Base-by-base conservation (phyloP, 2,329 filamentous ascomycete species). In the Nannizzia gypsea region DNA sequence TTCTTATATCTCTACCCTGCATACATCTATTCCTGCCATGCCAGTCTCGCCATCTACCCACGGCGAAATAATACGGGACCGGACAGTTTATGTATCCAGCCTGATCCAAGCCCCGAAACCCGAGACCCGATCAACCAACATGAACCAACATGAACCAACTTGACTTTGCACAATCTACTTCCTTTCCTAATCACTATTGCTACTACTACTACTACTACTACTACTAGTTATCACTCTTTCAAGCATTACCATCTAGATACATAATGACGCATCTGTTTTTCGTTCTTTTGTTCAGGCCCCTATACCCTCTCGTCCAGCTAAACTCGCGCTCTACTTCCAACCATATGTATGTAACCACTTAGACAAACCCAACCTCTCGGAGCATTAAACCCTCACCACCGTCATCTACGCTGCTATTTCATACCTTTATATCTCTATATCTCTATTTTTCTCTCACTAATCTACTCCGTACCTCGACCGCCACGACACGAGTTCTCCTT, bases 261-360 rank as follows among this genome's bases (percentile, higher is more conserved):
- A 54, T 54, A 54, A 54, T 54, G 50, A 54, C 50, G 26, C 50
- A 54, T 54, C n/a, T 34, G 50, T 54, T 36, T n/a, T 54, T 34
- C 50, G n/a, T 54, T 36, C 50, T 17, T 54, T 54, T 34, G 26
- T 31, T 54, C 50, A 31, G 31, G 24, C 50, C 50, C 28, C 31
- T 54, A 54, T 54, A 54, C 50, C 50, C 50, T 34, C 6, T 54
- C 15, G 9, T 36, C 31, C 31, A 34, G 31, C 11, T 34, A 34
- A 34, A n/a, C n/a, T n/a, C n/a, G n/a, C n/a, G 31, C 28, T 54
- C 17, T 15, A n/a, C n/a, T 28, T 54, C 26, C 50, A 24, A 50
- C 11, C 22, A 28, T n/a, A n/a, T 50, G 44, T 50, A 50, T 50
- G 44, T 50, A 50, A 24, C 22, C 44, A 22, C 44, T n/a, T 28